Evolutionary conservation across 2,329 filamentous ascomycete species (phyloP).

Genomic region (Colletotrichum sublineola): DNA sequence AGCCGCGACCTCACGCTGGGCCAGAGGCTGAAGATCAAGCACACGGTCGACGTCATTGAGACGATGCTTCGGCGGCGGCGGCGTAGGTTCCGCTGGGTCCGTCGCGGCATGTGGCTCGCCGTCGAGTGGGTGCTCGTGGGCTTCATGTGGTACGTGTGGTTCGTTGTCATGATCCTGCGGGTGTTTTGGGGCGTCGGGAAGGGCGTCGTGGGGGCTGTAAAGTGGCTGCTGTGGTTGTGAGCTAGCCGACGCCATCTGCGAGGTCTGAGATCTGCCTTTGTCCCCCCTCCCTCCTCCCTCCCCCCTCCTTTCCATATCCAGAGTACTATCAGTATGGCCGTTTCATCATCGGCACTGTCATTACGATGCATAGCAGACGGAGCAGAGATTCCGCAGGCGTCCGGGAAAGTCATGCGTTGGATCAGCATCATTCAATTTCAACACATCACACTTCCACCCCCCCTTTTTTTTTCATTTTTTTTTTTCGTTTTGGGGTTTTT

Average conservation of each 20-base stretch:
- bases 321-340: background rate
- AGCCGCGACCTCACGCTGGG: conserved; percentile 81
- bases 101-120: conserved; percentile 81
- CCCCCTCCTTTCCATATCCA: background rate
- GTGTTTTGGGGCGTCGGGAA: conserved; percentile 73
- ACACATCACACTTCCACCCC: background rate
- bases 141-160: conserved; percentile 95
- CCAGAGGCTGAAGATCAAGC: conserved; percentile 84
- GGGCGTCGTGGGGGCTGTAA: conserved; percentile 70
- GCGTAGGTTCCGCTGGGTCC: conserved; percentile 77
- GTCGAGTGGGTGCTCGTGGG: conserved; percentile 91
- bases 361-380: conserved; percentile 35
- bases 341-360: conserved; percentile 23
- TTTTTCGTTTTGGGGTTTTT: background rate
- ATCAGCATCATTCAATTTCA: background rate
- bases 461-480: no score
- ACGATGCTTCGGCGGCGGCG: conserved; percentile 79
- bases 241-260: background rate
- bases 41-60: conserved; percentile 82
- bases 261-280: background rate
- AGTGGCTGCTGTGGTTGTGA: conserved; percentile 88
- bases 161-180: conserved; percentile 83
- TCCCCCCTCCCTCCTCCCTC: no score
- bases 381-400: conserved; percentile 21
- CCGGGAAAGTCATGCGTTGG: background rate